Evolutionary conservation across 2,329 filamentous ascomycete species (phyloP).

Genomic region (Gnomoniopsis smithogilvyi): DNA sequence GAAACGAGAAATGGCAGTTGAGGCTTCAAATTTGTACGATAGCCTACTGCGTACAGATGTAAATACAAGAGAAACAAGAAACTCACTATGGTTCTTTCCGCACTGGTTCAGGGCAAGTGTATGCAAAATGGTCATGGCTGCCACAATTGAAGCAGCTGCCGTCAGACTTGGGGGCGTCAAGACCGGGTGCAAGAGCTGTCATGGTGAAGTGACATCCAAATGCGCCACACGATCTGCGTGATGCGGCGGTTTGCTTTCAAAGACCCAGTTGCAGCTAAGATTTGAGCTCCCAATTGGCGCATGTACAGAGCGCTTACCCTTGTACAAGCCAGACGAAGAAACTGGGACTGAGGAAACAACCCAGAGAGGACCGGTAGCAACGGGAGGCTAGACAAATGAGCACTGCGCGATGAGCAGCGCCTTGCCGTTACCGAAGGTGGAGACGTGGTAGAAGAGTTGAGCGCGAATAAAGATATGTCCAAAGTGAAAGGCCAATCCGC

Average conservation of each 20-base stretch:
- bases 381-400: not conserved
- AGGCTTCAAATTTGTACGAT: not conserved
- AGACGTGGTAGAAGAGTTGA: not conserved
- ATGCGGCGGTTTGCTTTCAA: not conserved
- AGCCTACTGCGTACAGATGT: not conserved
- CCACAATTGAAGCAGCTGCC: constrained; percentile 54
- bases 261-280: not conserved
- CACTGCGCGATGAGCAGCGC: not conserved
- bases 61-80: not conserved
- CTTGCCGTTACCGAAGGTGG: not conserved
- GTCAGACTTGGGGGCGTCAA: constrained; percentile 25
- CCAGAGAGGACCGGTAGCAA: not conserved
- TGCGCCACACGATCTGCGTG: not conserved
- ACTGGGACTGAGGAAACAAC: not conserved
- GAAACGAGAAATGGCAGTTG: not conserved
- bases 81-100: constrained; percentile 49
- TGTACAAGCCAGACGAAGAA: not conserved
- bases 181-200: constrained; percentile 26
- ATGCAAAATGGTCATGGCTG: constrained; percentile 45
- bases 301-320: not conserved
- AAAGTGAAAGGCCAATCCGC: not conserved
- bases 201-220: constrained; percentile 21
- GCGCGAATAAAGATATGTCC: not conserved
- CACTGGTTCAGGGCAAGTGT: constrained; percentile 51
- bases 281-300: not conserved